phyloP scores from a whole-genome alignment of 345 rosid genomes.

The Raphanus sativus region DNA sequence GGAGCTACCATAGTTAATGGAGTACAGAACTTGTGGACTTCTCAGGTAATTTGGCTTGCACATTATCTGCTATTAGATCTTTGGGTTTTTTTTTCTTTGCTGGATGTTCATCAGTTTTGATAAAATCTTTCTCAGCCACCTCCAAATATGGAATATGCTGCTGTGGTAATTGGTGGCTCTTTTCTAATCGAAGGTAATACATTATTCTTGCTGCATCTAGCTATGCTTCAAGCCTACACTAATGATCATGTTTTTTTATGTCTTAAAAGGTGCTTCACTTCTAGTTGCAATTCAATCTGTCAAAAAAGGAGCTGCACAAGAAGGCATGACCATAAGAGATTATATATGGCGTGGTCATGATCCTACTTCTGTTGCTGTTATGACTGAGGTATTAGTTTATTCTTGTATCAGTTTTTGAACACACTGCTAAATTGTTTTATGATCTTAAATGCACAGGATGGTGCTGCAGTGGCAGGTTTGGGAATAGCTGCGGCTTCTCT shows the following conservation, averaged over 20 bases:
- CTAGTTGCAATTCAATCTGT: conserved; percentile 95
- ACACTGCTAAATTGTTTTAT: neutral
- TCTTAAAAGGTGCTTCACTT: conserved; percentile 81
- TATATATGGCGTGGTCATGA: conserved; percentile 99
- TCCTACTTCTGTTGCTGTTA: conserved; percentile 98
- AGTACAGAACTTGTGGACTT: conserved; percentile 81
- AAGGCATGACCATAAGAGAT: conserved; percentile 88
- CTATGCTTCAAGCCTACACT: conserved; percentile 4
- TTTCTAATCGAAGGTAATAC: conserved; percentile 85
- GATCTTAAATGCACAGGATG: conserved; percentile 58
- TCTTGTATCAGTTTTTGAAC: neutral
- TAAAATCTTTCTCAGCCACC: conserved; percentile 64
- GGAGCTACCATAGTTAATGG: conserved; percentile 98
- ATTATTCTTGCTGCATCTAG: conserved; percentile 14
- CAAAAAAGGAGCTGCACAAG: conserved; percentile 92
- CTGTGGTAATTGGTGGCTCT: conserved; percentile 94
- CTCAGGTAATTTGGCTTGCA: conserved; percentile 50
- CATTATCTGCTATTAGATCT: conserved; percentile 7
- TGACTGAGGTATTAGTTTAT: conserved; percentile 76
- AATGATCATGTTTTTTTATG: neutral
- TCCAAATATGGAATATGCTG: conserved; percentile 74
- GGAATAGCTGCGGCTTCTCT: conserved; percentile 87
- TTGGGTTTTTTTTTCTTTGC: neutral
- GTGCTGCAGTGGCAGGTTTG: conserved; percentile 96
- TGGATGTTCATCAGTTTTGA: conserved; percentile 17